Evolutionary conservation across 2,329 filamentous ascomycete genomes (phyloP), one percentile per base, ranked within the genome.

Genomic region (Colletotrichum karsti): DNA sequence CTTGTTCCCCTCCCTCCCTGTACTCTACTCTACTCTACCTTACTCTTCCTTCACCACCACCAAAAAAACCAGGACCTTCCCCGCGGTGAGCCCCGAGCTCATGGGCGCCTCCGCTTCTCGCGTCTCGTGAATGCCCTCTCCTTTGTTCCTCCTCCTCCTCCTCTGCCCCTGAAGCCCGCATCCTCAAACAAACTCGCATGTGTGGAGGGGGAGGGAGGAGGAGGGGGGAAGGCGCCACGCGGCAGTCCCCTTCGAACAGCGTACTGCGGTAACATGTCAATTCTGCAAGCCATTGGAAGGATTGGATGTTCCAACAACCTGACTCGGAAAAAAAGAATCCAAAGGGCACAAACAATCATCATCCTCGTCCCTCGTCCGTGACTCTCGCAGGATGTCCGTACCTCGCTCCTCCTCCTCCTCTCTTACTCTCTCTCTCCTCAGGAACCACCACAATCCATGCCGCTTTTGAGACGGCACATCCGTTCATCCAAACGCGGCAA

Each of bases 401-500:
- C n/a, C n/a, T n/a, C n/a, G n/a, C n/a, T n/a, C n/a, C n/a, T n/a
- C n/a, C n/a, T 15, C 12, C 26, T 13, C 33, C 10, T 33, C 8
- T 59, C 59, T 30, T n/a, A 22, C 39, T 13, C 42, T 18, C 44
- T 22, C 39, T 28, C 35, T 39, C 42, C n/a, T 41, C 44, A 44
- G 35, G 7, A 51, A n/a, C n/a, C n/a, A n/a, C n/a, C 42, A 51
- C 28, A 50, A 55, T 42, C 51, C 51, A 44, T 57, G 42, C 35
- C 28, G 24, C 44, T 28, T 37, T 56, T 46, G 51, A 67, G 59
- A 67, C 44, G 59, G 64, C 51, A 67, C 44, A 58, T 63, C 30
- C 44, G 64, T 67, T 67, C 64, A 57, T 67, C 64, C 64, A 67
- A 67, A 67, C 56, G 51, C 59, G 22, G 51, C 59, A 53, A 57